Conservation (phyloP, 345 rosid genomes). For the Pistacia vera region DNA sequence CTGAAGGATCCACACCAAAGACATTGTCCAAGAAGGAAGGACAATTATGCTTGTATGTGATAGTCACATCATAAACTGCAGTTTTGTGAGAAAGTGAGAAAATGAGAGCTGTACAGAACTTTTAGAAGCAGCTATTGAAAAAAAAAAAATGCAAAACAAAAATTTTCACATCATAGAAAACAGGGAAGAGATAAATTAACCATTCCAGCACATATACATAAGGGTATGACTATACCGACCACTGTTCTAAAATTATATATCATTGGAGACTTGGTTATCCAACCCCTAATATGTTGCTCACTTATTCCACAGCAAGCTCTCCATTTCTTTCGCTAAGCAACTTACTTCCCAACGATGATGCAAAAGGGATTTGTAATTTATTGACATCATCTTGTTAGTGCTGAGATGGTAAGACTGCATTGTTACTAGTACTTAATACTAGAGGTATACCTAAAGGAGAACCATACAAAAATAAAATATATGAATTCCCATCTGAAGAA, state of each 20-base stretch:
- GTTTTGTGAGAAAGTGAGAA: neutral
- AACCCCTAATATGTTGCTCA: neutral
- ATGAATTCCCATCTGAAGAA: neutral
- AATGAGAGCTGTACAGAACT: neutral
- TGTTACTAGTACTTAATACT: neutral
- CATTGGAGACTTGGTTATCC: neutral
- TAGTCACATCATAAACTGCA: constrained; percentile 83
- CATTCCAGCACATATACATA: neutral
- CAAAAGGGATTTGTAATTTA: neutral
- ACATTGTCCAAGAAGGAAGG: constrained; percentile 83
- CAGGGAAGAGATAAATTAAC: constrained; percentile 12
- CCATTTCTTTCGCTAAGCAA: neutral
- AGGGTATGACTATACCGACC: neutral
- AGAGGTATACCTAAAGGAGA: neutral
- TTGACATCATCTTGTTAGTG: neutral
- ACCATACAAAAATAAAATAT: neutral
- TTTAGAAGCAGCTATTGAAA: constrained; percentile 3
- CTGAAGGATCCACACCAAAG: constrained; percentile 79
- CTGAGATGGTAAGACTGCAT: neutral
- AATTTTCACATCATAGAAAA: neutral
- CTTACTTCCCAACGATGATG: neutral
- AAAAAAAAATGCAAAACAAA: neutral
- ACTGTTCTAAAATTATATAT: neutral
- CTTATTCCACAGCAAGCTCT: neutral
- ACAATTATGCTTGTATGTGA: constrained; percentile 67